Evolutionary conservation across 2,329 filamentous ascomycete genomes (phyloP).

Genomic region (Whalleya microplaca): DNA sequence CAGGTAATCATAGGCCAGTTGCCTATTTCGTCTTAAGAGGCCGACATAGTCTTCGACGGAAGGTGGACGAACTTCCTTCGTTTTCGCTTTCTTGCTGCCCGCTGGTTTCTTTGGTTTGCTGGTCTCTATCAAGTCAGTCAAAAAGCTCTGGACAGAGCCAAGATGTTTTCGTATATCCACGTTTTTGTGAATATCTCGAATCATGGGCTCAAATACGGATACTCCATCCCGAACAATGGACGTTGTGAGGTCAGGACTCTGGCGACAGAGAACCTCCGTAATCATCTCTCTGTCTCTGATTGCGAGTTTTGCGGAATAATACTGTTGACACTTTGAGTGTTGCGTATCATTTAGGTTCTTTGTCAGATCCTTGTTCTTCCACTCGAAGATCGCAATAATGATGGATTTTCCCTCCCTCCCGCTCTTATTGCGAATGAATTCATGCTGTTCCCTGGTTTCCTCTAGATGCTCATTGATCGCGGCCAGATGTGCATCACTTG

Average conservation of each 20-base stretch:
- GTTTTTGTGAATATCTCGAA: constrained; percentile 70
- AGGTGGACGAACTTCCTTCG: constrained; percentile 47
- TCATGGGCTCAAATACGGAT: constrained; percentile 73
- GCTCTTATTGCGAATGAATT: constrained; percentile 62
- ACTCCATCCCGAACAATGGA: constrained; percentile 67
- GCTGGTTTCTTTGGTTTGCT: constrained; percentile 52
- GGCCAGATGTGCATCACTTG: constrained; percentile 63
- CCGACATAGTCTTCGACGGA: constrained; percentile 74
- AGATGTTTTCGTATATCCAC: constrained; percentile 74
- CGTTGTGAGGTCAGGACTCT: constrained; percentile 74
- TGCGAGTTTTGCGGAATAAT: constrained; percentile 71
- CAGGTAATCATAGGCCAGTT: constrained; percentile 69
- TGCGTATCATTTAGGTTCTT: constrained; percentile 59
- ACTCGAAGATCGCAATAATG: constrained; percentile 65
- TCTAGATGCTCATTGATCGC: constrained; percentile 63
- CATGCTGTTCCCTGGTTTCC: constrained; percentile 58
- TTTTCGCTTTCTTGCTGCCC: constrained; percentile 32
- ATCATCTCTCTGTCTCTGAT: constrained; percentile 76
- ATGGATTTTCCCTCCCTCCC: constrained; percentile 59
- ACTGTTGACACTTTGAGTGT: constrained; percentile 68
- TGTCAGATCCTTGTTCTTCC: constrained; percentile 49
- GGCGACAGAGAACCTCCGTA: constrained; percentile 66
- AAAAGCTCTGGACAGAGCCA: constrained; percentile 67
- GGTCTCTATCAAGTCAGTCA: constrained; percentile 71
- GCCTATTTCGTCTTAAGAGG: constrained; percentile 66